phyloP scores from a whole-genome alignment of 163 green algal genomes.

The Coccomyxa subellipsoidea region DNA sequence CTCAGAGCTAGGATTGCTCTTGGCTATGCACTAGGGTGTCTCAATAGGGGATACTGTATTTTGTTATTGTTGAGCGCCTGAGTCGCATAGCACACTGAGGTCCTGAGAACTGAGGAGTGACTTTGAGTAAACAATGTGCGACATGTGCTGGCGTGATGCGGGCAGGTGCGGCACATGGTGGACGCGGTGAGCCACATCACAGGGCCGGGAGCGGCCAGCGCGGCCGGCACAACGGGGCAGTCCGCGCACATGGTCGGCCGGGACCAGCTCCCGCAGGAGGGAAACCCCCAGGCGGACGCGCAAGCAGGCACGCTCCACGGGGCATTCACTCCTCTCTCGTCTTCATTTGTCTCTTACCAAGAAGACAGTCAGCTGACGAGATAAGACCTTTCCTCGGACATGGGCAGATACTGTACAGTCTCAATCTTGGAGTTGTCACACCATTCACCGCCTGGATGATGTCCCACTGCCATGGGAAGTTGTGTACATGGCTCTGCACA shows the following conservation, averaged over 20 bases:
- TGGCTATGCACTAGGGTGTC: too few species aligned
- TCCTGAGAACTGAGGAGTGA: too few species aligned
- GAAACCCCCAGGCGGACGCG: neutral
- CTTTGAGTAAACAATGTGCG: too few species aligned
- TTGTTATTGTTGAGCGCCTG: too few species aligned
- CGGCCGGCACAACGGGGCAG: neutral
- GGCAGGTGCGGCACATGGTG: slow-evolving; percentile 3
- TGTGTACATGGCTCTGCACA: too few species aligned
- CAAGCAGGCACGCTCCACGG: neutral
- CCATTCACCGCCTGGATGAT: too few species aligned
- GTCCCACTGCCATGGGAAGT: too few species aligned
- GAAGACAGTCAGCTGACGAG: neutral
- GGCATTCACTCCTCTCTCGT: neutral
- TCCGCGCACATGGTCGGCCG: neutral
- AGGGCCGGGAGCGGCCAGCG: neutral
- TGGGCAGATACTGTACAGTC: too few species aligned
- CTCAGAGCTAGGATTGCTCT: too few species aligned
- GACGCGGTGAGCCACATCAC: neutral
- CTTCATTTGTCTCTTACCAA: neutral
- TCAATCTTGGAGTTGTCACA: neutral
- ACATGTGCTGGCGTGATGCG: neutral
- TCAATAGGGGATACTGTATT: too few species aligned
- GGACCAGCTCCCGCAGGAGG: neutral
- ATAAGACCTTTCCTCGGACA: too few species aligned
- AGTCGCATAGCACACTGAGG: too few species aligned